Evolutionary conservation across 2,329 filamentous ascomycete species (phyloP).

Genomic region (Parastagonospora nodorum): DNA sequence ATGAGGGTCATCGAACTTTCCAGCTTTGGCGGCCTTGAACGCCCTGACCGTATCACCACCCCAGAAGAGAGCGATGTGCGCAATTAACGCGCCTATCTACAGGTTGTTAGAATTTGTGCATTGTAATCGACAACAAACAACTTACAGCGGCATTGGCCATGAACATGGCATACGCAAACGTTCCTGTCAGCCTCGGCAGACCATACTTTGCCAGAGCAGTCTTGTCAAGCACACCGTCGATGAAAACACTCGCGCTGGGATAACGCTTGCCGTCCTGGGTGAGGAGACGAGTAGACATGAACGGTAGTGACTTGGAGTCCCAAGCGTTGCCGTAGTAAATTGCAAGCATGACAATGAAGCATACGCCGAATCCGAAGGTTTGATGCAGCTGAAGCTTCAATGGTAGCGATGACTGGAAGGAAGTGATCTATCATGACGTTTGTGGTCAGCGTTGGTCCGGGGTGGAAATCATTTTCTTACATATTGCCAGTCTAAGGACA

Average conservation of each 20-base stretch:
- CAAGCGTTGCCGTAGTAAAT: constrained; percentile 22
- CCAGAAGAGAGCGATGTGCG: constrained; percentile 19
- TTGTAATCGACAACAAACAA: neutral
- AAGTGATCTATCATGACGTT: constrained; percentile 10
- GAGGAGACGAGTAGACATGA: constrained; percentile 21
- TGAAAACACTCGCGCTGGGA: constrained; percentile 15
- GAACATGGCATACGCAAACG: constrained; percentile 21
- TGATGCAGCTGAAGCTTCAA: constrained; percentile 19
- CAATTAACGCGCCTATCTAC: constrained; percentile 15
- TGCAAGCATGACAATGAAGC: constrained; percentile 15
- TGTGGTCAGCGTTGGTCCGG: neutral
- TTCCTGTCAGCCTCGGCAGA: constrained; percentile 14
- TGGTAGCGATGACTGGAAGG: constrained; percentile 20
- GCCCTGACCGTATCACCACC: constrained; percentile 14
- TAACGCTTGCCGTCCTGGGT: constrained; percentile 12
- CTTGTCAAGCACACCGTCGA: constrained; percentile 16
- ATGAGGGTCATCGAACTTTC: constrained; percentile 16
- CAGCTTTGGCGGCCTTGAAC: constrained; percentile 13
- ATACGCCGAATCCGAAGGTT: constrained; percentile 10
- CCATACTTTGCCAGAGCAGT: constrained; percentile 16
- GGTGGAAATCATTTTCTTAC: neutral
- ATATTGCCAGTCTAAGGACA: constrained; percentile 24
- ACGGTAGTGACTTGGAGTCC: constrained; percentile 13
- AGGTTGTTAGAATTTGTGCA: neutral
- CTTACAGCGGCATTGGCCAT: constrained; percentile 21